These are phyloP conservation scores for Ophiostoma tasmaniense DNA, from an alignment of 2,329 filamentous ascomycete genomes.

Conservation along the genomic window DNA sequence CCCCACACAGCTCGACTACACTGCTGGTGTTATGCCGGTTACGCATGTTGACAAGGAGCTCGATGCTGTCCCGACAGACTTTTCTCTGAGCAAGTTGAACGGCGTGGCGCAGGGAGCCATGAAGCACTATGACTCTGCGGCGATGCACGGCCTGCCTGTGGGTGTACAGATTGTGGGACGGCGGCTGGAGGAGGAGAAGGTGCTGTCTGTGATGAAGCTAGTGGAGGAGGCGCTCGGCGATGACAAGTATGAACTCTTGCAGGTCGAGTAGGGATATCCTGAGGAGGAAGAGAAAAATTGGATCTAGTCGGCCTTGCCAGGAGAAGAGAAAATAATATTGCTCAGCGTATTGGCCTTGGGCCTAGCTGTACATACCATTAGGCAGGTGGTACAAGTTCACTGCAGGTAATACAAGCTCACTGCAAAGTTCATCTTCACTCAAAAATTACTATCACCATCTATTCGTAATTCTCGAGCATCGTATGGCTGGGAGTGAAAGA, in stretches of 20 bases:
- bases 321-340: not conserved
- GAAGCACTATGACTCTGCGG: constrained; percentile 70
- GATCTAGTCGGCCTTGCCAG: not conserved
- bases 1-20: constrained; percentile 64
- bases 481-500: not conserved
- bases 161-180: constrained; percentile 76
- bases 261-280: constrained; percentile 33
- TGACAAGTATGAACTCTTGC: constrained; percentile 44
- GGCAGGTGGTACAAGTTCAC: no score
- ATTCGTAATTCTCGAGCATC: not conserved
- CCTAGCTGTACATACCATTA: no score
- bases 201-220: constrained; percentile 68
- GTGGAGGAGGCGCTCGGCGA: constrained; percentile 65
- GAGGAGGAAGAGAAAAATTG: not conserved
- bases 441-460: not conserved
- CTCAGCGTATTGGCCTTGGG: not conserved
- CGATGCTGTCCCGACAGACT: constrained; percentile 56
- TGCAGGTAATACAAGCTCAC: no score
- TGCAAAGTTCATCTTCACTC: no score
- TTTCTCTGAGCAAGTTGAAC: constrained; percentile 59
- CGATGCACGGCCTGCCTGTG: constrained; percentile 83
- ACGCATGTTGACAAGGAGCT: constrained; percentile 67
- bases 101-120: constrained; percentile 76
- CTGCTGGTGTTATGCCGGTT: constrained; percentile 72
- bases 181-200: constrained; percentile 79